These are phyloP conservation scores for Xylariaceae sp. DNA, from an alignment of 2,329 filamentous ascomycete species.

Conservation along the genomic window DNA sequence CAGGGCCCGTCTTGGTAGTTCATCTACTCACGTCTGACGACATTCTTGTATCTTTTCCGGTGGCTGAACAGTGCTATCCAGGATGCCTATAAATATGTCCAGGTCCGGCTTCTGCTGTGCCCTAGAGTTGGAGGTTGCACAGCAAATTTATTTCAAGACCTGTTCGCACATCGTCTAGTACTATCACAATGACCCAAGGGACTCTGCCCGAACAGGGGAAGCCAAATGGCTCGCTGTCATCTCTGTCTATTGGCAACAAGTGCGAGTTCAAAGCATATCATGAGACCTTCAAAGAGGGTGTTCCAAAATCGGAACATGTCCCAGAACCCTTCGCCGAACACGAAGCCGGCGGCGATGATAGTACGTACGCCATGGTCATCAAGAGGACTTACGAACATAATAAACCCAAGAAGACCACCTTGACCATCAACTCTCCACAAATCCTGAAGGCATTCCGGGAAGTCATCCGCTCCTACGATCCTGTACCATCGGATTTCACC, in stretches of 20 bases:
- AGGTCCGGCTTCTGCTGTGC: neutral
- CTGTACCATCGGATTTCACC: conserved; percentile 36
- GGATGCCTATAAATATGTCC: conserved; percentile 21
- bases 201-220: too few relatives aligned
- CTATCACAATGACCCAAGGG: conserved; percentile 5
- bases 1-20: neutral
- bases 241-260: conserved; percentile 22
- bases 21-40: conserved; percentile 7
- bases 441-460: conserved; percentile 37
- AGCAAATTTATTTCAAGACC: conserved; percentile 1
- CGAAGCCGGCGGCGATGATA: conserved; percentile 28
- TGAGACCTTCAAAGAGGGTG: conserved; percentile 19
- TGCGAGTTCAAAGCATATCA: conserved; percentile 39
- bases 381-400: conserved; percentile 28
- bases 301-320: conserved; percentile 23
- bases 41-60: neutral
- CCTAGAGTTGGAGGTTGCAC: neutral
- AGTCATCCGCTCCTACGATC: conserved; percentile 32
- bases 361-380: conserved; percentile 36
- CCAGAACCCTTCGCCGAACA: conserved; percentile 33
- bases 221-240: neutral
- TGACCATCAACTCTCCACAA: conserved; percentile 38
- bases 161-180: neutral
- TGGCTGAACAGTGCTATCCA: neutral
- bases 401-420: conserved; percentile 26